Base-by-base conservation (phyloP, 495 filamentous ascomycete species). In the Xylaria longipes region DNA sequence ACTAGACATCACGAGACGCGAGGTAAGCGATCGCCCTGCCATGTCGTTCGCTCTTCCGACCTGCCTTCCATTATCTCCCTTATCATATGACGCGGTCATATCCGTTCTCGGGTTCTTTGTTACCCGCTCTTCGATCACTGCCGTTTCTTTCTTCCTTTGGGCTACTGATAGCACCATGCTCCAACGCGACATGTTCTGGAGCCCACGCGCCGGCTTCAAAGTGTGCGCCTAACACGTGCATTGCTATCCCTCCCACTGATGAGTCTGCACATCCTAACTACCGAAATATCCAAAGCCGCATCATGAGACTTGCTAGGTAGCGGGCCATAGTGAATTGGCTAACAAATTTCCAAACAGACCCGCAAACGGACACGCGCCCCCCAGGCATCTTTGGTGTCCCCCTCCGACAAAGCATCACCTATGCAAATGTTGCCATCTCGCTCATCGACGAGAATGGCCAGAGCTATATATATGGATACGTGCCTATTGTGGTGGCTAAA, bases 391-490 rank as follows among this genome's bases (percentile, higher is more conserved):
- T 99, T 80, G 95, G 95, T 57, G 89, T 99, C n/a, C 94, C 96
- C 1, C 89, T 99, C 58, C 92, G 93, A 71, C 89, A 92, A 73
- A 98, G 95, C 84, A 99, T 99, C 80, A 92, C 93, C 39, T 99
- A 99, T 78, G 96, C 96, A 68, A 99, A 99, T 81, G 96, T 99
- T 72, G 96, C 96, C 64, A 99, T 99, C 75, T 98, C 95, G 64
- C 89, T 99, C 41, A 92, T 93, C 72, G 93, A 98, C 80, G 92
- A 92, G 63, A 88, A 94, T 67, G 96, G 95, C 20, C 89, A 95
- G 77, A 97, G 94, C 80, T 98, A 96, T 79, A 97, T 98, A 33
- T 99, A 99, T 81, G 96, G 96, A 74, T 99, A 99, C 79, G 95
- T 99, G 6, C 96, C 96, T 12, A 98, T 99, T 73, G 95, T 99